phyloP scores from a whole-genome alignment of 345 rosid genomes.

The Heritiera fomes region DNA sequence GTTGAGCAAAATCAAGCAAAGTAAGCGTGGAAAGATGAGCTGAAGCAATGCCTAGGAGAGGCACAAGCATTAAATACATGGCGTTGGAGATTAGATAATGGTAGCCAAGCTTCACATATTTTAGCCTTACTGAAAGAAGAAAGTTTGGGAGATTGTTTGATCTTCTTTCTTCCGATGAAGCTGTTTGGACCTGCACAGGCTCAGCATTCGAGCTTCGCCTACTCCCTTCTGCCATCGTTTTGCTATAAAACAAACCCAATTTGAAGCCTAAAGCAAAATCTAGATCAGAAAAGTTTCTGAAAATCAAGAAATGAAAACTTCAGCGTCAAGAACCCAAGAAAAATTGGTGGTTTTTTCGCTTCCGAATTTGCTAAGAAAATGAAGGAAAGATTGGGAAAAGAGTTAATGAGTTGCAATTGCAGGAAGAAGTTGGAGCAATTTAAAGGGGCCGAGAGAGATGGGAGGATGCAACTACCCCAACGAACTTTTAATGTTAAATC shows the following conservation, averaged over 20 bases:
- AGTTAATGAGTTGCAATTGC: not conserved
- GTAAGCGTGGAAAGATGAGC: constrained; percentile 29
- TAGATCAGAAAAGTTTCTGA: not conserved
- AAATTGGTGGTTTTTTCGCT: not conserved
- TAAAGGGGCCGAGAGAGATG: constrained; percentile 23
- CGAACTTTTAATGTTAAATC: constrained; percentile 49
- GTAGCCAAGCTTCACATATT: constrained; percentile 41
- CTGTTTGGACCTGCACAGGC: constrained; percentile 10
- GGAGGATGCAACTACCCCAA: constrained; percentile 67
- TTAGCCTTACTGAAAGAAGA: constrained; percentile 28
- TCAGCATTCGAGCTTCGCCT: not conserved
- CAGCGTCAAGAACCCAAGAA: not conserved
- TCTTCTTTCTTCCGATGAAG: constrained; percentile 12
- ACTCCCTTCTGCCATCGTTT: constrained; percentile 15
- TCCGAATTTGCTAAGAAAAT: not conserved
- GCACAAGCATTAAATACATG: constrained; percentile 30
- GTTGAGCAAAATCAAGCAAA: not conserved
- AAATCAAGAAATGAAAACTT: not conserved
- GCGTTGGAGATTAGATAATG: constrained; percentile 38
- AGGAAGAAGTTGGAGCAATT: constrained; percentile 7
- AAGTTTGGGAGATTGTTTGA: constrained; percentile 39
- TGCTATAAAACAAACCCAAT: not conserved
- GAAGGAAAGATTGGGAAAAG: not conserved
- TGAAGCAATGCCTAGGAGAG: constrained; percentile 19
- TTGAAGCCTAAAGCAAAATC: not conserved